phyloP scores from a whole-genome alignment of 352 stramenopile species.

The Globisporangium perplexum region DNA sequence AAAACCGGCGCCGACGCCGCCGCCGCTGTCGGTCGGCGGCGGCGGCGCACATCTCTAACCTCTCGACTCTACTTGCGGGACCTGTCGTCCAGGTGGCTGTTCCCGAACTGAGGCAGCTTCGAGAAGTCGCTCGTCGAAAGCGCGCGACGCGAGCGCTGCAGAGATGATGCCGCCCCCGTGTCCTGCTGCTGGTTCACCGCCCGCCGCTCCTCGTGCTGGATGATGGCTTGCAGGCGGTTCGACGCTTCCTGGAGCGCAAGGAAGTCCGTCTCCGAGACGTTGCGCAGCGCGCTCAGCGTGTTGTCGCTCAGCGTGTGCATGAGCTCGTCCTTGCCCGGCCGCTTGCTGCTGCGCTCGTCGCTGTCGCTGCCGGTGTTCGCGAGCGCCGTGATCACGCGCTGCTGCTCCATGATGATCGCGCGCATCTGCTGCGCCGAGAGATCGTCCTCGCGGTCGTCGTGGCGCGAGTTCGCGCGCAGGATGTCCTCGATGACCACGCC shows the following conservation, averaged over 20 bases:
- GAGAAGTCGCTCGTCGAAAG: slow-evolving; percentile 64
- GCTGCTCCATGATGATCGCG: slow-evolving; percentile 72
- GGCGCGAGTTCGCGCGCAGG: slow-evolving; percentile 68
- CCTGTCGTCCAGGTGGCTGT: not conserved
- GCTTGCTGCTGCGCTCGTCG: slow-evolving; percentile 28
- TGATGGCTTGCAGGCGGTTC: slow-evolving; percentile 53
- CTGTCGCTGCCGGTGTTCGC: slow-evolving; percentile 52
- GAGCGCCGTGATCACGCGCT: slow-evolving; percentile 66
- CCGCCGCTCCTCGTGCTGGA: slow-evolving; percentile 43
- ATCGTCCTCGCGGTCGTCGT: slow-evolving; percentile 66
- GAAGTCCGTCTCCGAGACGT: slow-evolving; percentile 68
- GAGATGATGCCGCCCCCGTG: slow-evolving; percentile 28
- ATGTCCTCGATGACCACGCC: slow-evolving; percentile 98
- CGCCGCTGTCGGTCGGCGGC: too few relatives aligned
- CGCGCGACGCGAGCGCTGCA: slow-evolving; percentile 46
- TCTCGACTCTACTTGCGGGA: slow-evolving; percentile 7
- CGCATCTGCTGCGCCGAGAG: slow-evolving; percentile 71
- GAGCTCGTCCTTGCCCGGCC: slow-evolving; percentile 38
- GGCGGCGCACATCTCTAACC: not conserved
- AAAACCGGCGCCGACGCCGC: too few relatives aligned
- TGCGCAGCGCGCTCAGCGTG: slow-evolving; percentile 49
- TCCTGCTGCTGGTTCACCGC: slow-evolving; percentile 23
- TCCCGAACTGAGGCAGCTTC: slow-evolving; percentile 11
- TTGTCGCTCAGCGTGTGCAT: slow-evolving; percentile 70
- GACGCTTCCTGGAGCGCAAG: slow-evolving; percentile 58